Conservation (phyloP, 2,329 filamentous ascomycete genomes). For the Aureobasidium pullulans region DNA sequence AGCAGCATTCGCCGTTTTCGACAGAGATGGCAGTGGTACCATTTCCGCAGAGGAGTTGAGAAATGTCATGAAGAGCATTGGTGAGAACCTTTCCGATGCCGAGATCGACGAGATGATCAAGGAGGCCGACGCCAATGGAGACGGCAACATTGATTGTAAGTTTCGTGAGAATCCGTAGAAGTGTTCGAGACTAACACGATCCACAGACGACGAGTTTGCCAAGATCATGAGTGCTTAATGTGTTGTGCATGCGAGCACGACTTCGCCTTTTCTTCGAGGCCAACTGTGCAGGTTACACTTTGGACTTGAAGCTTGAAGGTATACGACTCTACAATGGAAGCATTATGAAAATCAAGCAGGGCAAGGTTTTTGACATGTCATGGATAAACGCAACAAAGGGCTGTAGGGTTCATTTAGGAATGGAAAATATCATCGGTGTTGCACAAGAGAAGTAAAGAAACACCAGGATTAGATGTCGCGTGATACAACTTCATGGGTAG, state of each 20-base stretch:
- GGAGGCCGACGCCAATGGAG: slow-evolving; percentile 10
- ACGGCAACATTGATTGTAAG: slow-evolving; percentile 13
- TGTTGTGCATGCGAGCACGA: background rate
- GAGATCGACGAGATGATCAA: slow-evolving; percentile 14
- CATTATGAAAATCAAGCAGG: background rate
- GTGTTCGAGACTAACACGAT: background rate
- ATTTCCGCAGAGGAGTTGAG: slow-evolving; percentile 10
- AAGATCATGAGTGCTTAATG: slow-evolving; percentile 3
- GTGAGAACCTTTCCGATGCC: background rate
- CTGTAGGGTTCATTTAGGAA: background rate
- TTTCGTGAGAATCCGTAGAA: background rate
- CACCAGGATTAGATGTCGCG: background rate
- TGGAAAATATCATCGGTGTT: background rate
- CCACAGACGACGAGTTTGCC: slow-evolving; percentile 10
- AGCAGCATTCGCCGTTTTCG: slow-evolving; percentile 8
- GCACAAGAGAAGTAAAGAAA: background rate
- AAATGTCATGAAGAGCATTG: slow-evolving; percentile 12
- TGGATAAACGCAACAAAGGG: background rate
- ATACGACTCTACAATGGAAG: background rate
- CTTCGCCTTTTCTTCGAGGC: background rate
- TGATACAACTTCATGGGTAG: background rate
- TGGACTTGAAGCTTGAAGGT: background rate
- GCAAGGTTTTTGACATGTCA: background rate
- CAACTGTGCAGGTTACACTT: background rate
- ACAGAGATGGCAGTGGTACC: slow-evolving; percentile 11